Evolutionary conservation across 2,329 filamentous ascomycete species (phyloP).

Genomic region (Talaromyces sp.): DNA sequence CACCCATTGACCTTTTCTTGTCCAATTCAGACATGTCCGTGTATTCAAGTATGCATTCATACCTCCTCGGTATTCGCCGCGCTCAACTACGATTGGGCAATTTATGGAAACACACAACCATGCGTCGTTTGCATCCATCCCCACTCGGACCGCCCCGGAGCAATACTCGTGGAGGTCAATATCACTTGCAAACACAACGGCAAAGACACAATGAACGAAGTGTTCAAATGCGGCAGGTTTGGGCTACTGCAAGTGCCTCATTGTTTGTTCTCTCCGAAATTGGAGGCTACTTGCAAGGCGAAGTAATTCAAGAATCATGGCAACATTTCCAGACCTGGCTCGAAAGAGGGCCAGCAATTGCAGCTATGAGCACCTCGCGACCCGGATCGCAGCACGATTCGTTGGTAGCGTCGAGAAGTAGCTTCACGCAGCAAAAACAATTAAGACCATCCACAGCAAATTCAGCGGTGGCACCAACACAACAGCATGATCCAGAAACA

Average conservation of each 20-base stretch:
- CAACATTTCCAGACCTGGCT: conserved; percentile 76
- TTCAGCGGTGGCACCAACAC: conserved; percentile 17
- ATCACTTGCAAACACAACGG: conserved; percentile 60
- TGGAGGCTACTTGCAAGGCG: conserved; percentile 83
- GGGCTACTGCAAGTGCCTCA: conserved; percentile 84
- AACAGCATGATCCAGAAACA: conserved; percentile 75
- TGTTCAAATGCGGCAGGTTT: conserved; percentile 71
- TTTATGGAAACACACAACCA: conserved; percentile 78
- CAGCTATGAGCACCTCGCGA: conserved; percentile 32
- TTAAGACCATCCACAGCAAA: conserved; percentile 3
- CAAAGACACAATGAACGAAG: conserved; percentile 62
- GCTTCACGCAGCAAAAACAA: not conserved
- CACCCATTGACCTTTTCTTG: conserved; percentile 86
- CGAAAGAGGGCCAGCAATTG: conserved; percentile 40
- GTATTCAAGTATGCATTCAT: conserved; percentile 83
- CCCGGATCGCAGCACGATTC: conserved; percentile 34
- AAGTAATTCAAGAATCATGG: conserved; percentile 80
- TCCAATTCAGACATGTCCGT: conserved; percentile 69
- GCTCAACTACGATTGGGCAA: conserved; percentile 80
- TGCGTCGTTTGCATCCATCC: conserved; percentile 73
- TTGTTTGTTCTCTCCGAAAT: conserved; percentile 88
- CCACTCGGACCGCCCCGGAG: conserved; percentile 64
- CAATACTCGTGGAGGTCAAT: conserved; percentile 58
- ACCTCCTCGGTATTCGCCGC: conserved; percentile 78
- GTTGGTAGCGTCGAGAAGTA: conserved; percentile 12